Evolutionary conservation across 2,329 filamentous ascomycete genomes (phyloP).

Genomic region (Boeremia exigua): DNA sequence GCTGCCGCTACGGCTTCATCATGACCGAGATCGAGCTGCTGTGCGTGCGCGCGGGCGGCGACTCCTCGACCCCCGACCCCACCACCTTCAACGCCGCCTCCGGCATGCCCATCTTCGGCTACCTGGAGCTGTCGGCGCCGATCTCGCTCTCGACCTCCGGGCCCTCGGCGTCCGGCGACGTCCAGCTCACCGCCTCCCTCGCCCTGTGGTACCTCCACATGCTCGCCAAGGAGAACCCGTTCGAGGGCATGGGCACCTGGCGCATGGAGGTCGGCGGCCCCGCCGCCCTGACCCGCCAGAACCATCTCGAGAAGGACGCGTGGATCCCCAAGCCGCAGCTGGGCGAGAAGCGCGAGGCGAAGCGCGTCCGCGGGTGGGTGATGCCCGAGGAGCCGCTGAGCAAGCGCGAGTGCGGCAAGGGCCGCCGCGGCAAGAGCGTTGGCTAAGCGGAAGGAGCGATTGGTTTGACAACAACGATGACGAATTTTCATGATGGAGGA

Average conservation of each 20-base stretch:
- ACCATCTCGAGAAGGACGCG: slow-evolving; percentile 70
- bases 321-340: slow-evolving; percentile 78
- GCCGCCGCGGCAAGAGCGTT: slow-evolving; percentile 39
- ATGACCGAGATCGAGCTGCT: slow-evolving; percentile 95
- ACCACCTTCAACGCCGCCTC: slow-evolving; percentile 54
- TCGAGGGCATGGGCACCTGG: slow-evolving; percentile 68
- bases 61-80: slow-evolving; percentile 40
- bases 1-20: slow-evolving; percentile 93
- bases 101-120: slow-evolving; percentile 80
- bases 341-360: slow-evolving; percentile 77
- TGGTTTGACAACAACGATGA: background rate
- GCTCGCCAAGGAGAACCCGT: slow-evolving; percentile 67
- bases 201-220: slow-evolving; percentile 81
- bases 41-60: slow-evolving; percentile 78
- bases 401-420: slow-evolving; percentile 65
- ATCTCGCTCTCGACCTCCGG: slow-evolving; percentile 59
- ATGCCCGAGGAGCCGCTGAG: slow-evolving; percentile 76
- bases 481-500: background rate
- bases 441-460: slow-evolving; percentile 3
- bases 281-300: slow-evolving; percentile 73
- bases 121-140: slow-evolving; percentile 73
- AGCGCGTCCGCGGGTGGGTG: slow-evolving; percentile 75
- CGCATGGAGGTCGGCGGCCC: slow-evolving; percentile 76
- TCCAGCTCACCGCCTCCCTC: slow-evolving; percentile 71
- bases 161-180: slow-evolving; percentile 44